Conservation (phyloP, 192 early-diverging fungal genomes). For the Pecoramyces ruminantium region DNA sequence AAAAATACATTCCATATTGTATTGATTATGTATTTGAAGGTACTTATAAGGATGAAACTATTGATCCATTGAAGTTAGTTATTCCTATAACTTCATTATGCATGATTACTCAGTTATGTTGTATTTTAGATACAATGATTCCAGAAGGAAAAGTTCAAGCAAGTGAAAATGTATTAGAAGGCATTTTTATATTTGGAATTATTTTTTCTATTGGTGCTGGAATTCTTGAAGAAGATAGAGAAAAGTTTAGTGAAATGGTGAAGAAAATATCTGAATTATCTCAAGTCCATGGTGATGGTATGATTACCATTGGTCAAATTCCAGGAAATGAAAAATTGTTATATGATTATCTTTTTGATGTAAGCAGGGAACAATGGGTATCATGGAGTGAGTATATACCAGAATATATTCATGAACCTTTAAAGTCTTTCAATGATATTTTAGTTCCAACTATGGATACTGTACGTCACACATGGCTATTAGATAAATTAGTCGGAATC, state of each 20-base stretch:
- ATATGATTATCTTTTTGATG: slow-evolving; percentile 40
- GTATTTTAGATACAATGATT: slow-evolving; percentile 28
- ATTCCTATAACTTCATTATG: slow-evolving; percentile 17
- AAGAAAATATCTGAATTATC: slow-evolving; percentile 40
- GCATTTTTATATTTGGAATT: slow-evolving; percentile 31
- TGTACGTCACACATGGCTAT: slow-evolving; percentile 33
- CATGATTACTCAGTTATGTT: slow-evolving; percentile 32
- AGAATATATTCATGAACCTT: slow-evolving; percentile 26
- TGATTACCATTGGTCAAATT: slow-evolving; percentile 25
- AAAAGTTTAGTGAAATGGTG: slow-evolving; percentile 33
- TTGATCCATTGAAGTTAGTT: not conserved
- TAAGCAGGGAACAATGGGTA: slow-evolving; percentile 26
- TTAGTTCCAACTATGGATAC: slow-evolving; percentile 41
- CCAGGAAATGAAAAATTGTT: slow-evolving; percentile 34
- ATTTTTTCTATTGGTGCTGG: slow-evolving; percentile 37
- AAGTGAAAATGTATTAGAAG: slow-evolving; percentile 26
- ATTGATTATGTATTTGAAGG: slow-evolving; percentile 36
- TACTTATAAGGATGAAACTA: slow-evolving; percentile 17
- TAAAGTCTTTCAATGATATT: slow-evolving; percentile 28
- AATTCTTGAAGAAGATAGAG: slow-evolving; percentile 31
- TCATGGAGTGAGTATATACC: slow-evolving; percentile 38
- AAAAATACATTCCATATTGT: slow-evolving; percentile 23
- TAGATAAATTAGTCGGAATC: slow-evolving; percentile 29
- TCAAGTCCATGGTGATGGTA: slow-evolving; percentile 20
- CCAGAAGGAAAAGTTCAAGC: slow-evolving; percentile 19